Evolutionary conservation across 352 stramenopile species (phyloP), one percentile per base, ranked within the genome.

Genomic region (Pythium rishiriense): DNA sequence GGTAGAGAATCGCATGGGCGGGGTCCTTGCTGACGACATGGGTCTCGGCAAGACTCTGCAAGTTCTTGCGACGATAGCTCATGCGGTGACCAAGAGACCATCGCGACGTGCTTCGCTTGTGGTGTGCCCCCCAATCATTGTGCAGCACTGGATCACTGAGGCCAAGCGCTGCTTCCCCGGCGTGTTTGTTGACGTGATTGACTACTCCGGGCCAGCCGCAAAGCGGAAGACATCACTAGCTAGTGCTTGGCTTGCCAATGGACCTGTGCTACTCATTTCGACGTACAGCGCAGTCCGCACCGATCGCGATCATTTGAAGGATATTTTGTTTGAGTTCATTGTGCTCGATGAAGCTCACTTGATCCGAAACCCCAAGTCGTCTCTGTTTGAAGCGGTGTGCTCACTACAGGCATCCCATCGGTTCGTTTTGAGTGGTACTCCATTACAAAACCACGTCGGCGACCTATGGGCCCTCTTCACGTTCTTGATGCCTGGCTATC

Each of bases 271-370:
- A 21, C 70, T 93, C 14, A 70, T 94, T 22, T 89, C 82, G 22
- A 96, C 85, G 25, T 98, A 98, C 70, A 72, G 84, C 0, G 80
- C 96, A 19, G 69, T 99, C 11, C 83, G 92, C n/a, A 76, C 61
- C 29, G 95, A 98, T 39, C 83, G 94, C 24, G 74, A 88, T 19
- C 62, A 71, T 8, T 45, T 64, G 7, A 26, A n/a, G 4, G 15
- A 24, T 14, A 29, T 49, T 6, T 14, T 35, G 33, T 73, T 98
- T 17, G 59, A 69, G 3, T 98, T 94, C 58, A 87, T 87, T 33
- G 87, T 99, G 59, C 74, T 99, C 28, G 98, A 99, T 54, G 98
- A 99, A 87, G 97, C 94, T 7, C 98, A 99, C 82, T 69, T 99
- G 21, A 85, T 99, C 35, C 95, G 97, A 19, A 99, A 99, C 72